Evolutionary conservation across 2,329 filamentous ascomycete genomes (phyloP), one percentile per base, ranked within the genome.

Genomic region (Pseudogymnoascus sp.): DNA sequence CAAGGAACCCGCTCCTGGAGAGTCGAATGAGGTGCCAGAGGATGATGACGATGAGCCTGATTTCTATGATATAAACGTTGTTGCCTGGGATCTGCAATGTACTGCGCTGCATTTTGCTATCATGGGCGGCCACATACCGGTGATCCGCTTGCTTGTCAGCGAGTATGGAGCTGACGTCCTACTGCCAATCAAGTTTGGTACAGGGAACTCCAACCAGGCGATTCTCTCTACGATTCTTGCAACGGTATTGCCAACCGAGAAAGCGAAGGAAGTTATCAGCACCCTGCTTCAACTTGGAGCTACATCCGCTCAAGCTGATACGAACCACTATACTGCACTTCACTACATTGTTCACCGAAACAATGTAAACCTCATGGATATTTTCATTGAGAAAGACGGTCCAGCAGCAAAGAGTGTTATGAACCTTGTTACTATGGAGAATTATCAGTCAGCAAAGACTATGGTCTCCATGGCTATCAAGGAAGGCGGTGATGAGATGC

Each of bases 91-190:
- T 68, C 82, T 80, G 4, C 84, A 86, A 4, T 83, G 85, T 62
- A 88, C 87, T 10, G 85, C 91, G 1, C 78, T 95, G 4, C 91
- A 96, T 72, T 80, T 92, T 29, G 91, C 91, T 6, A 91, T 95
- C 64, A 72, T 89, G 1, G 83, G 84, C 64, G 90, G 89, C 0
- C 86, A 93, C 66, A 77, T 82, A 27, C 81, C 87, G 3, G 82
- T 86, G 9, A 88, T 93, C 12, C 83, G 86, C 62, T 73, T 84
- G 25, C 81, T 96, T 5, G 87, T 89, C 60, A 78, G 85, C 48
- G 81, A 87, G 65, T 94, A 90, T 69, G 91, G 89, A 6, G 89
- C 90, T 4, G 90, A 95, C 72, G 80, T 88, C 0, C 77, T 92
- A 13, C 77, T 91, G 21, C 90, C 90, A 0, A 79, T 94, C 70